Percentiles rank a stretch among this genome's conserved stretches.
Evolutionary conservation across 768 basidiomycete genomes (phyloP).

Genomic region (Tricholoma flavovirens): DNA sequence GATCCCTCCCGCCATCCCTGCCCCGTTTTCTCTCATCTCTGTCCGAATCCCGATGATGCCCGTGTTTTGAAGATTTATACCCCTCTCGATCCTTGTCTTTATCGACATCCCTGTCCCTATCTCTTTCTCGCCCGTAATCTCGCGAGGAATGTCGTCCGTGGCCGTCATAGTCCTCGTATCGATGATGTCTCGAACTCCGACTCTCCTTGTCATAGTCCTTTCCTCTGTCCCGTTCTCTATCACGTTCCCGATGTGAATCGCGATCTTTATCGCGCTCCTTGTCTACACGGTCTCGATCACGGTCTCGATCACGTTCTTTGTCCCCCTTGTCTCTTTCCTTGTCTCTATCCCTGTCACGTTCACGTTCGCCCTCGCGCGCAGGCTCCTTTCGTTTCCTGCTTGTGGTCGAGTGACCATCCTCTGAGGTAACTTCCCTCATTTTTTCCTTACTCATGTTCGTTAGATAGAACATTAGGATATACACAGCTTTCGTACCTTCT

Average conservation of each 20-base stretch:
- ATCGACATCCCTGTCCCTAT: conserved; percentile 31
- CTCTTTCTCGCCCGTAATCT: conserved; percentile 28
- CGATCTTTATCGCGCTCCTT: conserved; percentile 27
- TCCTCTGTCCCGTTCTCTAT: conserved; percentile 17
- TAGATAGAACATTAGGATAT: neutral
- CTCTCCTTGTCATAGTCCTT: conserved; percentile 28
- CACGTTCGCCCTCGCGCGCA: conserved; percentile 42
- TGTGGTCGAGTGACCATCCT: conserved; percentile 79
- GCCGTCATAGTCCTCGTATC: conserved; percentile 45
- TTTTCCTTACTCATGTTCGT: conserved; percentile 51
- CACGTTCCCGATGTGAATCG: conserved; percentile 27
- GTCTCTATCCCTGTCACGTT: conserved; percentile 33
- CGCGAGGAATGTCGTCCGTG: conserved; percentile 36
- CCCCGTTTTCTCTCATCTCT: conserved; percentile 52
- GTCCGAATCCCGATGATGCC: conserved; percentile 42
- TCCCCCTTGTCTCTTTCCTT: conserved; percentile 22
- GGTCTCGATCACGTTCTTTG: conserved; percentile 23
- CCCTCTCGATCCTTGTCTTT: conserved; percentile 36
- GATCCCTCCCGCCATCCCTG: conserved; percentile 37
- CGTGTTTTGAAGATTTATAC: conserved; percentile 40
- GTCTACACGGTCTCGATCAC: conserved; percentile 26
- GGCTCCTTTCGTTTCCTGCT: conserved; percentile 81
- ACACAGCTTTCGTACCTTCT: conserved; percentile 54
- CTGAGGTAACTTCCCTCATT: conserved; percentile 67
- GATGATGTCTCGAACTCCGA: conserved; percentile 41